Percentiles rank a stretch among this genome's conserved stretches.
Conservation (phyloP, 371 early-diverging fungal species). For the Dentiscutata heterogama region DNA sequence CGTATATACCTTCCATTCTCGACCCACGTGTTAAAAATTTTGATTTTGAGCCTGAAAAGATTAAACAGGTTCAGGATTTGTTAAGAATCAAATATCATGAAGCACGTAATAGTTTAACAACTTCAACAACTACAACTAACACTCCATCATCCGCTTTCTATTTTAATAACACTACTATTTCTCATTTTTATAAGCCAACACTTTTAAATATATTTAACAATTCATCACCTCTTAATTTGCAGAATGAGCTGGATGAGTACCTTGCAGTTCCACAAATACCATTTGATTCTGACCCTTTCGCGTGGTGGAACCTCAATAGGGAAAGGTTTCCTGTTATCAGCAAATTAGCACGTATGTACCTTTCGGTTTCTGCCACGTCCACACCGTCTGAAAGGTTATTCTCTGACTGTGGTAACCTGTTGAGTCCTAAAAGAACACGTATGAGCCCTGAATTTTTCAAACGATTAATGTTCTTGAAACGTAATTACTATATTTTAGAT, state of each 20-base stretch:
- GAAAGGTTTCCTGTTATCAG: neutral
- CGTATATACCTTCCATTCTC: neutral
- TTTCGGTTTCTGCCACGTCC: neutral
- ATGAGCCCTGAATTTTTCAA: neutral
- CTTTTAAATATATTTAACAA: slow-evolving; percentile 8
- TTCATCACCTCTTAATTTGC: neutral
- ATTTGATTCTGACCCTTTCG: neutral
- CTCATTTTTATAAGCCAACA: neutral
- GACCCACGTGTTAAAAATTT: neutral
- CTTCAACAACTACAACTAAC: neutral
- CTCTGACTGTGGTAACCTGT: neutral
- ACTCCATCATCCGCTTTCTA: no score
- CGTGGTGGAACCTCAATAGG: neutral
- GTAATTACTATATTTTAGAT: neutral
- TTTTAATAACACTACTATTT: neutral
- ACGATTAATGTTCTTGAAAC: neutral
- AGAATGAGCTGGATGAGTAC: neutral
- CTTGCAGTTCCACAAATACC: neutral
- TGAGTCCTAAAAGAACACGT: neutral
- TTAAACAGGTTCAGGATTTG: neutral
- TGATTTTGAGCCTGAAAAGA: neutral
- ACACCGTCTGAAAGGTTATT: neutral
- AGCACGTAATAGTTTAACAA: neutral
- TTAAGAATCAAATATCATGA: neutral
- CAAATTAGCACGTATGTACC: neutral